Percentiles rank a stretch among this genome's conserved stretches.
phyloP scores from a whole-genome alignment of 768 basidiomycete genomes.

The Rubroboletus satanas region DNA sequence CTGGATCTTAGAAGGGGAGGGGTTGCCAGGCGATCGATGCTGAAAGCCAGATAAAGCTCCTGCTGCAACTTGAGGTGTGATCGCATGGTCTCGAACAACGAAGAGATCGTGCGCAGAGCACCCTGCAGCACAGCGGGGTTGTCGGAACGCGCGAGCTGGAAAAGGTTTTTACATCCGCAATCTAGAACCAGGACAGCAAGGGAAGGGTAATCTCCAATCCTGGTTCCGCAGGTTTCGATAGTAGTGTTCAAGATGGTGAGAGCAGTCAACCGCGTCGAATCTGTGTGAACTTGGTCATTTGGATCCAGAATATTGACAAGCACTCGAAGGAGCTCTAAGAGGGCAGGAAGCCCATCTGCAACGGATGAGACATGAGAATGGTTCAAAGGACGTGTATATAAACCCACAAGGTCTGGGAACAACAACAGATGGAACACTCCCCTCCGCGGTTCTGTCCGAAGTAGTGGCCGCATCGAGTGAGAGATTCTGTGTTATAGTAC shows the following conservation, averaged over 20 bases:
- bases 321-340: conserved; percentile 88
- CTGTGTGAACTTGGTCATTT: conserved; percentile 90
- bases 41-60: conserved; percentile 92
- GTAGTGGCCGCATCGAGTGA: background rate
- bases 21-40: conserved; percentile 82
- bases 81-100: conserved; percentile 84
- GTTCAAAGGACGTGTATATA: background rate
- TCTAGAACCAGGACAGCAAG: conserved; percentile 77
- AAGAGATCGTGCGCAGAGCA: conserved; percentile 81
- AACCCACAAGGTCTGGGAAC: conserved; percentile 24
- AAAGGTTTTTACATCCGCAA: conserved; percentile 91
- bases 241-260: conserved; percentile 84
- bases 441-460: conserved; percentile 18
- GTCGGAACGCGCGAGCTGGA: conserved; percentile 93
- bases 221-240: conserved; percentile 77
- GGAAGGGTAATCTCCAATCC: conserved; percentile 74
- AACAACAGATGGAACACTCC: conserved; percentile 31
- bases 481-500: background rate
- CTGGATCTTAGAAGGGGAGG: conserved; percentile 35
- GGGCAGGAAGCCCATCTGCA: conserved; percentile 85
- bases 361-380: background rate
- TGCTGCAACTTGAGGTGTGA: conserved; percentile 88
- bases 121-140: conserved; percentile 74
- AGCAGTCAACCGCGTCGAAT: conserved; percentile 88
- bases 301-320: conserved; percentile 95